Conservation (phyloP, 1,284 basidiomycete species). For the Leccinum pallidistipes region DNA sequence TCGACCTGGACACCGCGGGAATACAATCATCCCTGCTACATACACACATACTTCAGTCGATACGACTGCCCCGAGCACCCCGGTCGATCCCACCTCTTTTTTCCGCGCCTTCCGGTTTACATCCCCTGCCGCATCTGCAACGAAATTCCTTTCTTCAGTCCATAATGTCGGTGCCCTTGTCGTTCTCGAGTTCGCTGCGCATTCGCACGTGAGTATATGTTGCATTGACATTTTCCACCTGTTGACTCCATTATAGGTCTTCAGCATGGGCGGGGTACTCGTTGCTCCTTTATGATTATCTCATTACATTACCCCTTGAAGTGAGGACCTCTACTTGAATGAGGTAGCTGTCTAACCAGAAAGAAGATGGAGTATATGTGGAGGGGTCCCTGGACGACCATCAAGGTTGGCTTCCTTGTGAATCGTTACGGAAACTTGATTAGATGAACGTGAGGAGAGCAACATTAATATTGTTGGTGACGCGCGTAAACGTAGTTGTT, state of each 20-base stretch:
- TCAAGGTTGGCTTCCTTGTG: not conserved
- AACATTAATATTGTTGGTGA: no score
- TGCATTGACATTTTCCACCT: not conserved
- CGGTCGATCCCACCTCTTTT: no score
- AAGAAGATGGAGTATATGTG: not conserved
- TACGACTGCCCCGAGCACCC: not conserved
- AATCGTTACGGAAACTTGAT: conserved; percentile 1
- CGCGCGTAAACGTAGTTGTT: no score
- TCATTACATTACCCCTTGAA: not conserved
- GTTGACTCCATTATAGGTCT: not conserved
- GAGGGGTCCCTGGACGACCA: not conserved
- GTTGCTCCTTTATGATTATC: conserved; percentile 1
- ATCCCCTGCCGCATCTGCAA: not conserved
- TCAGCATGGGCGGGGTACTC: not conserved
- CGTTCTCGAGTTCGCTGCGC: not conserved
- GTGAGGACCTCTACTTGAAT: not conserved
- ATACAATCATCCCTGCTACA: not conserved
- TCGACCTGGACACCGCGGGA: not conserved
- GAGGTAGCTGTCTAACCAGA: not conserved
- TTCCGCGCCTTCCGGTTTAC: not conserved
- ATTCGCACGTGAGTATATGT: not conserved
- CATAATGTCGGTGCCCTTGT: not conserved
- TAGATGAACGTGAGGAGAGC: no score
- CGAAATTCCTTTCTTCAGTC: not conserved
- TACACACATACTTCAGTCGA: not conserved